These are phyloP conservation scores for Yamadazyma aaseri DNA, from an alignment of 1,139 yeast species.

Conservation along the genomic window DNA sequence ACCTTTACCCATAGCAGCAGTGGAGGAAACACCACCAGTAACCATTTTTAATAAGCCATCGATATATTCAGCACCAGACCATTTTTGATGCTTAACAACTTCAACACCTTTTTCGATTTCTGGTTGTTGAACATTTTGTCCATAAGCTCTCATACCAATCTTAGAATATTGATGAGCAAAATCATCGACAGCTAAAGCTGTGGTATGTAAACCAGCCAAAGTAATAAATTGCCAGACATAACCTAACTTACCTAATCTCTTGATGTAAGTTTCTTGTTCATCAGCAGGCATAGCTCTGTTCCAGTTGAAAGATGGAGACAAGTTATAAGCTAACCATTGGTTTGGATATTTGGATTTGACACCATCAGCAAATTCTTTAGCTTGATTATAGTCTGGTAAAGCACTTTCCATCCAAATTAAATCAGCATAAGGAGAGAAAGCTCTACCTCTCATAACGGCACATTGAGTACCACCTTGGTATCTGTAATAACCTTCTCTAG, in stretches of 20 bases:
- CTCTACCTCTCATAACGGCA: conserved; percentile 96
- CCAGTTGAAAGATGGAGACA: conserved; percentile 98
- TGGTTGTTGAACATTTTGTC: conserved; percentile 78
- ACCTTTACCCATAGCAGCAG: conserved; percentile 99
- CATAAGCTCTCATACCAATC: conserved; percentile 95
- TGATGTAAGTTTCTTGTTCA: conserved; percentile 89
- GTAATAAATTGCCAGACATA: conserved; percentile 98
- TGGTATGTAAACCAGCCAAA: conserved; percentile 94
- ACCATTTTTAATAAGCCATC: conserved; percentile 88
- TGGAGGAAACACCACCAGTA: conserved; percentile 92
- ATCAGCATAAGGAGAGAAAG: conserved; percentile 93
- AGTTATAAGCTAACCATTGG: conserved; percentile 94
- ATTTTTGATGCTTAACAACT: conserved; percentile 95
- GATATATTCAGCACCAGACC: conserved; percentile 99
- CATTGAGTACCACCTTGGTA: conserved; percentile 96
- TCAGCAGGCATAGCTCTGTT: conserved; percentile 84
- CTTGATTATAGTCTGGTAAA: conserved; percentile 90
- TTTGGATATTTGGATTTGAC: conserved; percentile 78
- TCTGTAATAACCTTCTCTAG: conserved; percentile 96
- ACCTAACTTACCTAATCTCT: conserved; percentile 84
- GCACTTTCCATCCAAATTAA: conserved; percentile 99
- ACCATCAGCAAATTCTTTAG: conserved; percentile 92
- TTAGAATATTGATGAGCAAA: conserved; percentile 77
- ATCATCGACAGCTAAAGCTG: conserved; percentile 87
- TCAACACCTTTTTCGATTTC: conserved; percentile 91